A percentile compares a stretch with the other conserved stretches of the same genome.
Evolutionary conservation across 2,329 filamentous ascomycete species (phyloP).

Genomic region (Clarireedia homoeocarpa): DNA sequence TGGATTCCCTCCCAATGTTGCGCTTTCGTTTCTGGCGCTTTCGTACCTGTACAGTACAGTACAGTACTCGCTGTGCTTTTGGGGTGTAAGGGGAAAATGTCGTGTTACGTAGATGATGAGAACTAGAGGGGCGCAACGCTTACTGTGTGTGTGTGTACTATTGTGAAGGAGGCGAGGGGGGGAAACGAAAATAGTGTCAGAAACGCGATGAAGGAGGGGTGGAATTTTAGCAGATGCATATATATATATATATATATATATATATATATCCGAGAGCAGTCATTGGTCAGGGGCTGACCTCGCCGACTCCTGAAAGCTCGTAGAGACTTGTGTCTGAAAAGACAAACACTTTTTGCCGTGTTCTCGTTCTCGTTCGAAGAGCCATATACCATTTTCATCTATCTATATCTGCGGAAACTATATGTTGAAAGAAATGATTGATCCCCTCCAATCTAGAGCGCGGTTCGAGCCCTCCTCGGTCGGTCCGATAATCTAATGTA

Average conservation of each 20-base stretch:
- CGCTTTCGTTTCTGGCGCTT: not conserved
- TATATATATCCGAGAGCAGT: not conserved
- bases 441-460: not conserved
- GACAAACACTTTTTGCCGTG: too few species aligned
- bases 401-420: not conserved
- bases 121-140: constrained; percentile 4
- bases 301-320: not conserved
- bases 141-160: not conserved
- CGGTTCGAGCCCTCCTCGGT: not conserved
- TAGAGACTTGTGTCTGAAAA: not conserved
- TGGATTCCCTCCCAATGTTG: not conserved
- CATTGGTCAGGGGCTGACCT: not conserved
- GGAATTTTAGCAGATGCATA: not conserved
- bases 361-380: too few species aligned
- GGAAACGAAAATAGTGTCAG: not conserved
- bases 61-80: not conserved
- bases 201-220: not conserved
- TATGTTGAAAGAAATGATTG: not conserved
- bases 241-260: not conserved
- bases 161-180: not conserved
- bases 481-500: constrained; percentile 1
- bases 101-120: not conserved
- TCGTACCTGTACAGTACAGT: too few species aligned
- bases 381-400: not conserved
- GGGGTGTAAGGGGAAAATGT: not conserved